Percentiles rank a stretch among this genome's conserved stretches.
These are phyloP conservation scores for Teratosphaeria destructans DNA, from an alignment of 2,329 filamentous ascomycete genomes.

Conservation along the genomic window DNA sequence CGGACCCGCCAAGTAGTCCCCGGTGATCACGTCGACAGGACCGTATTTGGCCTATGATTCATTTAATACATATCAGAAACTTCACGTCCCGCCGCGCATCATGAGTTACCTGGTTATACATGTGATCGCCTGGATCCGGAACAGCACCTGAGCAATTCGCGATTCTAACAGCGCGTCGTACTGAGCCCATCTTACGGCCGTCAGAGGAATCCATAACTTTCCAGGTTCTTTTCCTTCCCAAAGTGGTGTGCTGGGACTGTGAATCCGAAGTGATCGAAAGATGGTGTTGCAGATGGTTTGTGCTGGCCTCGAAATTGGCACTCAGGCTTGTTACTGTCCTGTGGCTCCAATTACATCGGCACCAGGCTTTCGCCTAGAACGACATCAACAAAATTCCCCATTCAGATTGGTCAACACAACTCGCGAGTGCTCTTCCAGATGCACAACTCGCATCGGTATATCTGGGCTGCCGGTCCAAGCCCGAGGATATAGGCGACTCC, in stretches of 20 bases:
- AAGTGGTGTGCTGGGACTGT: not conserved
- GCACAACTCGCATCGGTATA: no score
- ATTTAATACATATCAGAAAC: not conserved
- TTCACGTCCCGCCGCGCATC: not conserved
- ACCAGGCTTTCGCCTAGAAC: no score
- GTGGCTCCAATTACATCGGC: no score
- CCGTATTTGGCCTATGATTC: conserved; percentile 13
- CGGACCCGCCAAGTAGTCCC: conserved; percentile 40
- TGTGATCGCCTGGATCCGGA: conserved; percentile 17
- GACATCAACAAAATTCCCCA: no score
- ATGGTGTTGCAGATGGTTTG: no score
- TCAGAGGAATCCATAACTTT: not conserved
- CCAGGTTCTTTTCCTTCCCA: not conserved
- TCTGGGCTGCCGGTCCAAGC: not conserved
- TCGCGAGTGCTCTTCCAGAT: no score
- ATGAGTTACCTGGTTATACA: conserved; percentile 12
- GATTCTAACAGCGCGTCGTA: conserved; percentile 4
- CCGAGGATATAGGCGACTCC: not conserved
- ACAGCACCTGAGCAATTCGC: conserved; percentile 15
- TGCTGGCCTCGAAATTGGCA: no score
- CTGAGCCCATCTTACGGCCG: conserved; percentile 2
- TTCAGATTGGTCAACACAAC: no score
- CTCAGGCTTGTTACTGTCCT: no score
- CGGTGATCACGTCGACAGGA: conserved; percentile 42
- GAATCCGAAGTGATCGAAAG: not conserved